phyloP scores from a whole-genome alignment of 1,139 yeast species.

The Nakaseomyces kungkrabaensis region DNA sequence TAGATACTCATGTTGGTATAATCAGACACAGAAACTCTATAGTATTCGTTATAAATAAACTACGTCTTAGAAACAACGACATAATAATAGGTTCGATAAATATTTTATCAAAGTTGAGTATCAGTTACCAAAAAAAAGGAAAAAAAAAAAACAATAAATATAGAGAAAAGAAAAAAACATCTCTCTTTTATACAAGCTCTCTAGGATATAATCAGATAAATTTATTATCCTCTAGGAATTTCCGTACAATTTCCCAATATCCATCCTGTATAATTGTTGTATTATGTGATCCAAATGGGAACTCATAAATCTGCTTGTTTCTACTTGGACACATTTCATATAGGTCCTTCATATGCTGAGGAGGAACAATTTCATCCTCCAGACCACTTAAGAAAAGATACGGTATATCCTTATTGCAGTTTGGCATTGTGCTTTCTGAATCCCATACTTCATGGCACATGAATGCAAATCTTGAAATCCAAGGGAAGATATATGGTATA shows the following conservation, averaged over 20 bases:
- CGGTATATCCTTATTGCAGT: slow-evolving; percentile 48
- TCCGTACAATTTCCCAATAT: slow-evolving; percentile 62
- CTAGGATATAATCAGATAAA: slow-evolving; percentile 7
- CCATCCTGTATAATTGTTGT: slow-evolving; percentile 65
- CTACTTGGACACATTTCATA: slow-evolving; percentile 40
- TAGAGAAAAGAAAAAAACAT: not conserved
- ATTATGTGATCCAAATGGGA: slow-evolving; percentile 60
- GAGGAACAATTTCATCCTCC: slow-evolving; percentile 87
- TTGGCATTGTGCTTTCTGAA: slow-evolving; percentile 51
- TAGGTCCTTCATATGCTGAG: slow-evolving; percentile 62
- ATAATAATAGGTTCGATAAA: not conserved
- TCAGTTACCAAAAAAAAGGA: no score
- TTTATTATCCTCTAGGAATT: slow-evolving; percentile 37
- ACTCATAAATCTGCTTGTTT: slow-evolving; percentile 42
- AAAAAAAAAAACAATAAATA: not conserved
- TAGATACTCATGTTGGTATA: not conserved
- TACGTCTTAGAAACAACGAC: not conserved
- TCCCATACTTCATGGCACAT: slow-evolving; percentile 81
- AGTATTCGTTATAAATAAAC: no score
- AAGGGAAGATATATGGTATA: slow-evolving; percentile 74
- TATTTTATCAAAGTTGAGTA: not conserved
- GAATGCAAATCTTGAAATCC: slow-evolving; percentile 44
- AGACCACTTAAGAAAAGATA: slow-evolving; percentile 64
- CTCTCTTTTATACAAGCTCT: no score
- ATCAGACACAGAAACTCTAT: no score